Base-by-base conservation (phyloP, 305 asterid genomes). In the Rubia balearica region DNA sequence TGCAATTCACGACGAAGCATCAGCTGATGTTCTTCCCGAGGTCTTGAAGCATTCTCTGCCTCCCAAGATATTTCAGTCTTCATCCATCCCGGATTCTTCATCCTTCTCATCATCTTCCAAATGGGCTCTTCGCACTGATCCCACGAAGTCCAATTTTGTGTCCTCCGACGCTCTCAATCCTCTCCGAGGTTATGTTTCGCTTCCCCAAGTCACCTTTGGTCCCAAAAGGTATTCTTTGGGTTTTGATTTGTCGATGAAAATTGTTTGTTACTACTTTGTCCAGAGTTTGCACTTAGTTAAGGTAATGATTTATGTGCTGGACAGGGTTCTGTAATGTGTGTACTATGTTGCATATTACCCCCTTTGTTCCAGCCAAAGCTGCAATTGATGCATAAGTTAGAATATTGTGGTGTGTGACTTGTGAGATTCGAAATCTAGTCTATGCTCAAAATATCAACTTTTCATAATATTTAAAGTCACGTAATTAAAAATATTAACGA, bases 21-120 rank as follows among this genome's bases (percentile, higher is more conserved):
- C 82, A 33, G 85, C 93, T 7, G 98, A 90, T 79, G 88, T 90
- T 77, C 86, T 92, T 73, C 97, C 97, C 8, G 97, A 92, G 85
- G 80, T 92, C 68, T 76, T 92, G 75, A 76, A 83, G 83, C 96
- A 92, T 84, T 78, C 87, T 64, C 69, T 92, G 75, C 97, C 98
- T 12, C 62, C 97, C 36, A 86, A 81, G 65, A 78, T 92, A 60
- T 84, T 86, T 77, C 77, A 73, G 61, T 74, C 85, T 19, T 68
- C 75, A 21, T n/a, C 38, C 0, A 60, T 85, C 0, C 5, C 82
- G 21, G 81, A 81, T 60, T 77, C 76, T 36, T 82, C 87, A 27
- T 82, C 96, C 7, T 71, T 79, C 5, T 77, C 90, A 61, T 17
- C 53, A 36, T 65, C 86, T 49, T 83, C 98, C 30, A 90, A 87